Base-by-base conservation (phyloP, 163 green algal genomes). In the Scenedesmus sp. region DNA sequence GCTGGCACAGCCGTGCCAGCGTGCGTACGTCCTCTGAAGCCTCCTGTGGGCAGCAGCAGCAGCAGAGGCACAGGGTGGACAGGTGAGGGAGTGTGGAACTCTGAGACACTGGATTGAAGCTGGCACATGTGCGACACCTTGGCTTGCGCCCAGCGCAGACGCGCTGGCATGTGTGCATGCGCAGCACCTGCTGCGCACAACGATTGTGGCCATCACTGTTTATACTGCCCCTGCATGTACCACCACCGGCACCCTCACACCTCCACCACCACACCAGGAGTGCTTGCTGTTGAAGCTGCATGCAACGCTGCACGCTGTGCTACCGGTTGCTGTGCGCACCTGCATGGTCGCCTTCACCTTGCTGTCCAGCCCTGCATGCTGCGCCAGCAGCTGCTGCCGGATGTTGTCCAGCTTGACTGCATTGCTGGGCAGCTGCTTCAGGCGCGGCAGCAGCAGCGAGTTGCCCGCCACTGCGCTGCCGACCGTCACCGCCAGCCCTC, bases 1-100 rank as follows among this genome's bases (percentile, higher is more conserved):
- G 94, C 95, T 98, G 96, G 95, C 96, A 98, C 76, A 98, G 91
- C 44, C 96, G 93, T 0, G 96, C 96, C 51, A 99, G 95, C 65
- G 96, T 91, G 10, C 95, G 93, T 43, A 98, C 92, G 80, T 98
- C 97, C 76, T 98, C 96, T 3, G 86, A 85, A 22, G 86, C 88
- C 70, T 96, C 95, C 7, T 91, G 49, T 53, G 96, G 26, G 84
- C n/a, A 40, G 30, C 59, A 37, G 65, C 65, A 40, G 37, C 84
- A 82, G 61, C 56, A 82, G 43, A 61, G 70, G 83, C 43, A 44
- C 9, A 26, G 10, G 59, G 83, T 35, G 79, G 13, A 15, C 22
- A 73, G 12, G 16, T 73, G 22, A 20, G 26, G 18, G 7, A n/a
- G 61, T 20, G 18, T 73, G 61, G 15, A n/a, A 20, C 22, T 73